phyloP scores from a whole-genome alignment of 441 rosid species.

The Theobroma grandiflorum region DNA sequence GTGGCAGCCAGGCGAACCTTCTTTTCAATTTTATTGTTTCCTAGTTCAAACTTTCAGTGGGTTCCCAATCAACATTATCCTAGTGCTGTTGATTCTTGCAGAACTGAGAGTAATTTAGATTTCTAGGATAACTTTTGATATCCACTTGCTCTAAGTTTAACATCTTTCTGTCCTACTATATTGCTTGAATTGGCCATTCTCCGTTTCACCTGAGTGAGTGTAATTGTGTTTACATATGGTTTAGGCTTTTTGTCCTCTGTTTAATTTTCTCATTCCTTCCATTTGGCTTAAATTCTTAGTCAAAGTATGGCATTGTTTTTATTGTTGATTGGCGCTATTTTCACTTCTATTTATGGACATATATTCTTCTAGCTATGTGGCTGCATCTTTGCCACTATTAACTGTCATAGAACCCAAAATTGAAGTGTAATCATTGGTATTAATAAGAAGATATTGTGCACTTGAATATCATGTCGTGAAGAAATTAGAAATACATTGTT shows the following conservation, averaged over 20 bases:
- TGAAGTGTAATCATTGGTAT: neutral
- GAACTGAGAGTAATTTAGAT: neutral
- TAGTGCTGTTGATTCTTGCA: neutral
- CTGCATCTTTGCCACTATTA: neutral
- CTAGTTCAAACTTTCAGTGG: neutral
- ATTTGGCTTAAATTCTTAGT: neutral
- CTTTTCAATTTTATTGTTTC: neutral
- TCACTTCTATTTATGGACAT: neutral
- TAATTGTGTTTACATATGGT: neutral
- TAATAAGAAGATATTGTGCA: neutral
- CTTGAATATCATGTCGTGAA: constrained; percentile 44
- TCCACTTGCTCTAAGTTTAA: neutral
- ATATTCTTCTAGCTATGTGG: neutral
- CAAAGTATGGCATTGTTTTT: neutral
- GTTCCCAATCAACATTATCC: neutral
- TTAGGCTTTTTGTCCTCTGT: neutral
- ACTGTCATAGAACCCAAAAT: neutral
- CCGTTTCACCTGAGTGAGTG: neutral
- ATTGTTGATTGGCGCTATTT: neutral
- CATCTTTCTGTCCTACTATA: neutral
- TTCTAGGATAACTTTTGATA: neutral
- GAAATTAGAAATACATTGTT: constrained; percentile 64
- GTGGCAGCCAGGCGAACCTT: neutral
- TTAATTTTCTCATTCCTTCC: neutral
- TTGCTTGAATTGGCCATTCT: neutral